phyloP scores from a whole-genome alignment of 257 asterid genomes.

The Nicotiana paniculata region DNA sequence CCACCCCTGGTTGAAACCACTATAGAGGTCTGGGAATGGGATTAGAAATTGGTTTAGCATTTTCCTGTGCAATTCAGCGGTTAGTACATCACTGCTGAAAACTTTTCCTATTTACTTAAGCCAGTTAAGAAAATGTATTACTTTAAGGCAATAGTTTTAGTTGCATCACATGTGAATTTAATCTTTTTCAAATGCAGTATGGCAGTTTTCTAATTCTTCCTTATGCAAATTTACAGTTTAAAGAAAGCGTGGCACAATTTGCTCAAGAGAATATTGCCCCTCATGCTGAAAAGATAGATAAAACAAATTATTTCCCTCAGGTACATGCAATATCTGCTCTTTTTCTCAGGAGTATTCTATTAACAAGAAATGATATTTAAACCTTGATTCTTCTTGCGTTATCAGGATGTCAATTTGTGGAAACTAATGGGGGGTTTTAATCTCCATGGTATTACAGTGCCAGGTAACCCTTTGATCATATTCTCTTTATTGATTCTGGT shows the following conservation, averaged over 20 bases:
- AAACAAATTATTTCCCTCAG: slow-evolving; percentile 76
- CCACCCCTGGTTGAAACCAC: background rate
- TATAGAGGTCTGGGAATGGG: background rate
- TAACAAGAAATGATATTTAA: background rate
- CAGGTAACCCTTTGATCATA: slow-evolving; percentile 43
- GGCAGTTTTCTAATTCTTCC: background rate
- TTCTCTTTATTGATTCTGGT: background rate
- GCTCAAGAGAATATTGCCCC: slow-evolving; percentile 95
- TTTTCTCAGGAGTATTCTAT: background rate
- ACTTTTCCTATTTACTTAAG: background rate
- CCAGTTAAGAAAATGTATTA: background rate
- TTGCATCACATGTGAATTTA: background rate
- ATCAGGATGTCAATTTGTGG: slow-evolving; percentile 90
- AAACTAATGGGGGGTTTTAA: slow-evolving; percentile 93
- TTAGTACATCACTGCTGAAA: background rate
- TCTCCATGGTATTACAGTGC: slow-evolving; percentile 94
- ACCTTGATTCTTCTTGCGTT: background rate
- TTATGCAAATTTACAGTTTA: slow-evolving; percentile 45
- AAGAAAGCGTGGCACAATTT: slow-evolving; percentile 90
- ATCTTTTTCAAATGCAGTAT: background rate
- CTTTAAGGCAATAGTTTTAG: background rate
- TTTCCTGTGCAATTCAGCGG: too few relatives aligned
- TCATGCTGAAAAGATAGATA: slow-evolving; percentile 77
- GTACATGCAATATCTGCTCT: slow-evolving; percentile 24
- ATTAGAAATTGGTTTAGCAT: background rate